Evolutionary conservation across 768 basidiomycete genomes (phyloP), one percentile per base, ranked within the genome.

Genomic region (Rickenella mellea): DNA sequence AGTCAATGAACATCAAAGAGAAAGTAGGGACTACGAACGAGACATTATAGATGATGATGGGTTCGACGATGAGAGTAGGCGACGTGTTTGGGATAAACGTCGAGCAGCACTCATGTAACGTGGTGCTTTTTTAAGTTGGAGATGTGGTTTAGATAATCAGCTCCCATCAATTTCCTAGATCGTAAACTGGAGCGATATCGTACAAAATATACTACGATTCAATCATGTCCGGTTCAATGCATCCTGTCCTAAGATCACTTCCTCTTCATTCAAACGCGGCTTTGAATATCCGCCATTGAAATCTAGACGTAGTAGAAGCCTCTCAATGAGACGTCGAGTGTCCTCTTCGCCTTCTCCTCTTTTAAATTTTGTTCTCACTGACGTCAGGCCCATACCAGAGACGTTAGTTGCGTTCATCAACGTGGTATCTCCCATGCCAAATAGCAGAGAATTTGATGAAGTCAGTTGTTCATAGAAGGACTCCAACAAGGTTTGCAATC

Each of bases 381-480:
- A 71, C 7, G 74, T 79, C 66, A 49, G 69, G 69, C 44, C 61
- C 29, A 65, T 60, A 26, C 57, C 53, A 3, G 69, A 61, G 21
- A 57, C 62, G 60, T 70, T 68, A 65, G 66, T 67, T 15, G 68
- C 61, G 53, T 78, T 84, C 57, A 80, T 59, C 24, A 77, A 56
- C 37, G 76, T 66, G 11, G 85, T 87, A 45, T 88, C 85, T 2
- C 70, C 63, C n/a, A 72, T 63, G 15, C 66, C 66, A 12, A 71
- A 66, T 49, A 85, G 83, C 41, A 82, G 84, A 6, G 81, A 83
- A 1, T 83, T 86, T 7, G 83, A 83, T 36, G 71, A 61, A 5
- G 87, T 78, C 15, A 94, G 62, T 42, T 85, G 78, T 45, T 85
- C 83, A 55, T 90, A 91, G 56, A 94, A 92, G 14, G 76, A 71